Base-by-base conservation (phyloP, 129 eudicot genomes). In the Sambucus nigra region DNA sequence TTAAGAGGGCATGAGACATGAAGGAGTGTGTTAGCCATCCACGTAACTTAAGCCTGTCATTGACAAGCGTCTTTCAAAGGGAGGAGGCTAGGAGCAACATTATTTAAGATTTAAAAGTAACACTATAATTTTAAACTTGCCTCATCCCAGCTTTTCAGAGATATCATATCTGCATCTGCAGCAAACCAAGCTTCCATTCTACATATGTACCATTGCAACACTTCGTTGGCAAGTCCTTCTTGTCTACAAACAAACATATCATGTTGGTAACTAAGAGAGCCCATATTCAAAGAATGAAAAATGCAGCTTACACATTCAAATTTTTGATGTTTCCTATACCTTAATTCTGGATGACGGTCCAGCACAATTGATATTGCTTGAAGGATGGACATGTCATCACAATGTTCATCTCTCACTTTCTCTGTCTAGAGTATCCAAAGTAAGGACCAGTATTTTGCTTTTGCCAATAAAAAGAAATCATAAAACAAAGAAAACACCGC, bases 101-200 rank as follows among this genome's bases (percentile, higher is more conserved):
- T 22, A 23, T 13, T 12, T 22, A 8, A 8, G 16, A 51, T 18
- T 24, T 24, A 51, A 40, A 18, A 14, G 19, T 38, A 12, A 1
- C 54, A 15, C 7, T 7, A 25, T 29, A 8, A 18, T 45, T 22
- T 24, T 31, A 15, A 61, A 71, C 80, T 75, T 57, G 64, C 98
- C 95, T 89, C 94, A 60, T 91, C 99, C 99, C 99, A 91, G 57
- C 74, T 84, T 49, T 73, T 91, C 66, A 91, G 64, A 57, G 99
- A 91, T 55, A 91, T 86, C 94, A 82, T 82, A 73, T 86, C 95
- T 31, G 86, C 83, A 56, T 91, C 99, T 47, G 95, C 95, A 61
- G 94, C 99, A 68, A 91, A 91, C 99, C 99, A 91, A 31, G 99
- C 99, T 64, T 91, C 99, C 99, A 91, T 73, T 71, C 99, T 71